Evolutionary conservation across 208 protist genomes (phyloP).

Genomic region (Crithidia brevicula): DNA sequence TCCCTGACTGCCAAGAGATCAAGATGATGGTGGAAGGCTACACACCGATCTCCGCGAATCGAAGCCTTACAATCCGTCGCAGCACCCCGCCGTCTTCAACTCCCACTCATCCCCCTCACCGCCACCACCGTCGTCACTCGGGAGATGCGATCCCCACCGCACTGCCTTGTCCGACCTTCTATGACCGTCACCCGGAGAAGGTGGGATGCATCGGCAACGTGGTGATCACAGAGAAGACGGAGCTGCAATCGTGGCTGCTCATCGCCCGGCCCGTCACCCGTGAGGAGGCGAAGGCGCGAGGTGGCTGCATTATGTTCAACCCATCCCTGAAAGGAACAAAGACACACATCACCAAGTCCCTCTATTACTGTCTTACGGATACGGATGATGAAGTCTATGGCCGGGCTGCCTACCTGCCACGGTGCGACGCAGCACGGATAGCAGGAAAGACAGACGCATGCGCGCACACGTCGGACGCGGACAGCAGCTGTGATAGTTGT

Average conservation of each 20-base stretch:
- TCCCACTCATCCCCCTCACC: too few species aligned
- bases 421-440: background rate
- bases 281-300: background rate
- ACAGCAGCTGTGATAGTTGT: background rate
- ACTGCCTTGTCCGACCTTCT: background rate
- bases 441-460: background rate
- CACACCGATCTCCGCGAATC: background rate
- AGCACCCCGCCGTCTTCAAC: too few species aligned
- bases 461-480: background rate
- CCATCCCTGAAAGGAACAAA: background rate
- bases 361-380: slow-evolving; percentile 2
- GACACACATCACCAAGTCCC: background rate
- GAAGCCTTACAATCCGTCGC: background rate
- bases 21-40: background rate
- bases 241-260: background rate
- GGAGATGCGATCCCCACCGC: background rate
- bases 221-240: background rate
- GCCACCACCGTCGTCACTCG: background rate
- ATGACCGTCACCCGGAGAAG: background rate
- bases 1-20: too few species aligned
- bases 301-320: slow-evolving; percentile 2
- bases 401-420: slow-evolving; percentile 6
- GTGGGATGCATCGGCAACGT: background rate
- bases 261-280: background rate
- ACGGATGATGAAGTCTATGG: slow-evolving; percentile 14